A percentile compares a stretch with the other conserved stretches of the same genome.
phyloP scores from a whole-genome alignment of 345 rosid genomes.

The Clarkia xantiana region DNA sequence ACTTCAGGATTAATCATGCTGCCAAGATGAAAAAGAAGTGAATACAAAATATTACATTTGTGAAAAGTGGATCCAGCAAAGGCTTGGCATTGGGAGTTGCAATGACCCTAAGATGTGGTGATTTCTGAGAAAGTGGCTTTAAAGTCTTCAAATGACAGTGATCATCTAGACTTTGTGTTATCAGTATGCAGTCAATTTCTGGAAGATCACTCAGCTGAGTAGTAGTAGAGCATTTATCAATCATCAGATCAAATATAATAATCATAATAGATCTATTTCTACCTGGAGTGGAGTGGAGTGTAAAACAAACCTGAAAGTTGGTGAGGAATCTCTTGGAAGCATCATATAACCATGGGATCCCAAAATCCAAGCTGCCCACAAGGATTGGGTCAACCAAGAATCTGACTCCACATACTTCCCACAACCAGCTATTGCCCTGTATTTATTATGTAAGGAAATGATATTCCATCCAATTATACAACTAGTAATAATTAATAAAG shows the following conservation, averaged over 20 bases:
- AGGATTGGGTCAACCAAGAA: slow-evolving; percentile 73
- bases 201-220: slow-evolving; percentile 83
- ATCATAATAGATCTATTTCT: not conserved
- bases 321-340: slow-evolving; percentile 65
- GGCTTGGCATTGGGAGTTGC: slow-evolving; percentile 88
- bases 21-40: not conserved
- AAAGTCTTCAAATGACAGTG: slow-evolving; percentile 84
- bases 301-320: slow-evolving; percentile 42
- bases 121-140: slow-evolving; percentile 48
- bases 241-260: not conserved
- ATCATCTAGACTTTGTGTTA: slow-evolving; percentile 92
- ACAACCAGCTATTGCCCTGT: slow-evolving; percentile 85
- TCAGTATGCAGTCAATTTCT: slow-evolving; percentile 59
- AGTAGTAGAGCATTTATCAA: not conserved
- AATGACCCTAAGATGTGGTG: slow-evolving; percentile 46
- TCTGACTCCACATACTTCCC: slow-evolving; percentile 62
- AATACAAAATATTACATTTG: slow-evolving; percentile 22
- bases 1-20: slow-evolving; percentile 11
- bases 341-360: slow-evolving; percentile 86
- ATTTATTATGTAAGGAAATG: not conserved
- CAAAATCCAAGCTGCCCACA: slow-evolving; percentile 89
- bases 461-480: not conserved
- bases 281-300: not conserved
- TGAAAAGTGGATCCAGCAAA: slow-evolving; percentile 69
- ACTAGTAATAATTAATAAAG: not conserved